Base-by-base conservation (phyloP, 768 basidiomycete species). In the Kwoniella sp. region DNA sequence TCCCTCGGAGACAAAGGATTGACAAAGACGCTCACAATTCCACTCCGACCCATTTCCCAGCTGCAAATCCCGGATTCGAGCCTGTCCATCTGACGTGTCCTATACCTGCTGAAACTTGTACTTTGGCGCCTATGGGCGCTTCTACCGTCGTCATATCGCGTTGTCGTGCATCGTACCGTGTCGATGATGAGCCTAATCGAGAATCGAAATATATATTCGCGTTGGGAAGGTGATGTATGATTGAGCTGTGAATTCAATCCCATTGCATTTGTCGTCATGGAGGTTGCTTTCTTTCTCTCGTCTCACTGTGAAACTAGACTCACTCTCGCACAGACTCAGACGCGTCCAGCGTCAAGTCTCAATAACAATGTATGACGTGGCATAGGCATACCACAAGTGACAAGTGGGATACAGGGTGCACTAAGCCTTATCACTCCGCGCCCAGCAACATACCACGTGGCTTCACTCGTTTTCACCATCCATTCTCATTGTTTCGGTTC, bases 21-120 rank as follows among this genome's bases (percentile, higher is more conserved):
- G n/a, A n/a, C n/a, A n/a, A 56, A 10, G 24, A 24, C 10, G 5
- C 79, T 64, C 84, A 85, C 50, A 99, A 85, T 74, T 95, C 93
- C 57, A 98, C 87, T 10, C 96, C 96, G 54, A 96, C 85, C 95
- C 95, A 99, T 84, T 90, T 92, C 0, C 96, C 96, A 1, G 86
- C 80, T 22, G 90, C 85, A 78, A 97, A 97, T 1, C 85, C 83
- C 0, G 95, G 80, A 60, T 81, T 94, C 30, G 86, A 67, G 0
- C 95, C 96, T 55, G 84, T 85, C 83, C 92, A 99, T 24, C 93
- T 85, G 50, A 97, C 89, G 50, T 88, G 83, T 1, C 96, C 96
- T 37, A 86, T 84, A 19, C 94, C 93, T 40, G 88, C 87, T 0
- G 88, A 81, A 49, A 93, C 86, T 59, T 88, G 85, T 17, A 96